Evolutionary conservation across 345 rosid genomes (phyloP), one percentile per base, ranked within the genome.

Genomic region (Schrenkiella parvula): DNA sequence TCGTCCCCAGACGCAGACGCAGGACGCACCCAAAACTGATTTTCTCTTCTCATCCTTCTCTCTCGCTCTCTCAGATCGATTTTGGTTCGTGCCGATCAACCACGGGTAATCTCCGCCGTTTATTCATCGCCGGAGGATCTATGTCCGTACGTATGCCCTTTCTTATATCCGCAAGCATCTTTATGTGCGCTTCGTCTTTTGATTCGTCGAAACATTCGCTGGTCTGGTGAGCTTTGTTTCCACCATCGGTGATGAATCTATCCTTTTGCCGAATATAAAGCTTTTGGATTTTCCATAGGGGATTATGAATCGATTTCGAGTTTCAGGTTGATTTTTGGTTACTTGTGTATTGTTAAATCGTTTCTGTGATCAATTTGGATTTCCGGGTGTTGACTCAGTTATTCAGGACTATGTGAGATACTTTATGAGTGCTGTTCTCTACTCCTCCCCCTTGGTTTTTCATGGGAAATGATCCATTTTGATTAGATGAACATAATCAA

Each of bases 31-130:
- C 37, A 23, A 42, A 39, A 44, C 34, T 64, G 53, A 39, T 48
- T 48, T 58, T 58, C 32, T 63, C 71, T 17, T 8, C 13, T 14
- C 54, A 23, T 66, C 70, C 1, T 21, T 42, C 47, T 35, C 28
- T 54, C 9, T 73, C 37, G 62, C 46, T 71, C 50, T 35, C 69
- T 65, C 71, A 55, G 80, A 76, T 76, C 71, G 76, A 64, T 61
- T 29, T 47, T 23, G 18, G 6, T 6, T 51, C 21, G 3, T 51
- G 12, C 77, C 78, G 78, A 66, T 70, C 75, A 53, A 21, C 79
- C n/a, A n/a, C n/a, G n/a, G 54, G 10, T 59, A 6, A 37, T 67
- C 73, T 59, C 63, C 62, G 63, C 25, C 68, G 69, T 43, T 60
- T 25, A 62, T 44, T 55, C 34, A 35, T 2, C 79, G 14, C 34